Conservation (phyloP, 164 flowering plant genomes). For the Aristolochia fimbriata region DNA sequence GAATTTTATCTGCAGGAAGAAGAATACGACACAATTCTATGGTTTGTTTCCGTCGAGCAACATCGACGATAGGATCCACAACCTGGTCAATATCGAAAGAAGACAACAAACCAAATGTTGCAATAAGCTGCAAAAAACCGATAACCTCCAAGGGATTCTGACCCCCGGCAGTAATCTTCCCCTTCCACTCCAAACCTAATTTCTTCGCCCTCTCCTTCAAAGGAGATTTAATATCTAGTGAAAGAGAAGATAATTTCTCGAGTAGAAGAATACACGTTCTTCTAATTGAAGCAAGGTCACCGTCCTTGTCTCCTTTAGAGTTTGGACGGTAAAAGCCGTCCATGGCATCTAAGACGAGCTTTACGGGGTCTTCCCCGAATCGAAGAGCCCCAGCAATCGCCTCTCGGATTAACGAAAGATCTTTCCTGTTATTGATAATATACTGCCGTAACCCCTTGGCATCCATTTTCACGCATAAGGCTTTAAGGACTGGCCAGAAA, state of each 20-base stretch:
- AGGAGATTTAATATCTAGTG: conserved; percentile 9
- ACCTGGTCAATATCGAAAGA: conserved; percentile 30
- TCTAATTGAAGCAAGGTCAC: conserved; percentile 15
- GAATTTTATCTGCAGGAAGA: conserved; percentile 25
- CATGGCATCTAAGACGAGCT: conserved; percentile 49
- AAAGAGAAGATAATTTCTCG: conserved; percentile 28
- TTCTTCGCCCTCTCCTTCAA: conserved; percentile 36
- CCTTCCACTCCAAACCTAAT: conserved; percentile 51
- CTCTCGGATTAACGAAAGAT: conserved; percentile 12
- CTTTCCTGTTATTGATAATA: conserved; percentile 20
- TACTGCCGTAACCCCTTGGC: conserved; percentile 36
- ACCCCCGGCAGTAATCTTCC: conserved; percentile 17
- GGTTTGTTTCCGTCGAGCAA: conserved; percentile 30
- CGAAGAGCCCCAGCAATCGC: conserved; percentile 40
- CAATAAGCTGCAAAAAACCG: conserved; percentile 46
- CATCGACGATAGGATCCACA: conserved; percentile 21
- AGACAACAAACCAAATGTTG: conserved; percentile 30
- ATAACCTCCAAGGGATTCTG: conserved; percentile 26
- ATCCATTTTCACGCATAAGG: conserved; percentile 45
- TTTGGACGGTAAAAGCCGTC: conserved; percentile 20
- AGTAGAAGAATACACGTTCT: conserved; percentile 35
- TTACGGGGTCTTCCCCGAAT: conserved; percentile 37
- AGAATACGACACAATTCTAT: conserved; percentile 31
- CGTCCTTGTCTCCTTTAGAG: conserved; percentile 13
- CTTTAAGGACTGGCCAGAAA: conserved; percentile 30